Evolutionary conservation across 208 protist species (phyloP).

Genomic region (Acanthamoeba healyi): DNA sequence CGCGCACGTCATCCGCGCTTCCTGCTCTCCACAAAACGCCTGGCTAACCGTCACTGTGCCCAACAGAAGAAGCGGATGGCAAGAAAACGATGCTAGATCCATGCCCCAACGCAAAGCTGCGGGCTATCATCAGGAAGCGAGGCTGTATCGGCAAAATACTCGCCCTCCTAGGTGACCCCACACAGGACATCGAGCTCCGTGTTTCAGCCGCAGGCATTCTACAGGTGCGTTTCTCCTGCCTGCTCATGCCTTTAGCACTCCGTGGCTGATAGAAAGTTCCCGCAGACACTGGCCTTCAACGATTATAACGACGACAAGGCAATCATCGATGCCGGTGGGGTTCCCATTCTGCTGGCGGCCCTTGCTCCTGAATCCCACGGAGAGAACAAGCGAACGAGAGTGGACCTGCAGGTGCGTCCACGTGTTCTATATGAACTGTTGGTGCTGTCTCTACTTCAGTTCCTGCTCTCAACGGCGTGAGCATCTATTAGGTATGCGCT

Average conservation of each 20-base stretch:
- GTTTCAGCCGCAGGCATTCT: constrained; percentile 30
- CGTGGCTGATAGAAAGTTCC: not conserved
- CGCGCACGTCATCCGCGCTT: too few species aligned
- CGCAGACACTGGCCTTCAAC: constrained; percentile 40
- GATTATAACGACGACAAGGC: constrained; percentile 65
- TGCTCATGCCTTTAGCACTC: not conserved
- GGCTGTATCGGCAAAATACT: constrained; percentile 53
- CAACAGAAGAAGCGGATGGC: constrained; percentile 36
- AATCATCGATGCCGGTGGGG: constrained; percentile 48
- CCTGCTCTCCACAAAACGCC: too few species aligned
- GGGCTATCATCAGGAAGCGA: constrained; percentile 61
- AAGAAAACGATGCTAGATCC: constrained; percentile 63
- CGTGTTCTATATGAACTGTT: too few species aligned
- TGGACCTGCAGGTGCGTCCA: constrained; percentile 40
- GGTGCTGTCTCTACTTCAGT: too few species aligned
- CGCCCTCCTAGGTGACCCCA: not conserved
- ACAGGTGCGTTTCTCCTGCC: not conserved
- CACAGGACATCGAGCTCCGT: constrained; percentile 31
- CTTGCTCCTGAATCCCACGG: not conserved
- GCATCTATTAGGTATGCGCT: not conserved
- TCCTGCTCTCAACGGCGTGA: not conserved
- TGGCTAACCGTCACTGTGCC: too few species aligned
- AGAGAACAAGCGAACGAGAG: constrained; percentile 14
- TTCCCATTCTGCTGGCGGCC: not conserved
- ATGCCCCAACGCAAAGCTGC: constrained; percentile 45